These are phyloP conservation scores for Aspergillus floridensis DNA, from an alignment of 2,329 filamentous ascomycete species.

Conservation along the genomic window DNA sequence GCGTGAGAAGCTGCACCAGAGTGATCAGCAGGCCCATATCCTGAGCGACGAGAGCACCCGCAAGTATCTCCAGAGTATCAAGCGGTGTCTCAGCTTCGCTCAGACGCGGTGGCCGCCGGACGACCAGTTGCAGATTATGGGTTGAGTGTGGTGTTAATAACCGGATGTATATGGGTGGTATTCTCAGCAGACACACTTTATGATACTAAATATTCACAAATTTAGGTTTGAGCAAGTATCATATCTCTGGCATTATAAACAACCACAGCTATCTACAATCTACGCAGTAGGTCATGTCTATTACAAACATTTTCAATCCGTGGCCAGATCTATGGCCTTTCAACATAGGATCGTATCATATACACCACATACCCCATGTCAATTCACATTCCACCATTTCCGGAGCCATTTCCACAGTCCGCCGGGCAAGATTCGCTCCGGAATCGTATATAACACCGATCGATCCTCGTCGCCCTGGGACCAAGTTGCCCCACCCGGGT, in stretches of 20 bases:
- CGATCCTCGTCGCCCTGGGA: neutral
- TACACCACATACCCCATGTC: conserved; percentile 3
- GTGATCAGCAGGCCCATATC: conserved; percentile 78
- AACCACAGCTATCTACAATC: neutral
- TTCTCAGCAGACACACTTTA: neutral
- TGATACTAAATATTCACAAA: no score
- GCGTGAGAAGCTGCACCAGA: conserved; percentile 88
- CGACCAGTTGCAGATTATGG: conserved; percentile 93
- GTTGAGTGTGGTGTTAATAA: conserved; percentile 54
- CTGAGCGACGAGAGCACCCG: conserved; percentile 95
- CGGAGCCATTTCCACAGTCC: conserved; percentile 16
- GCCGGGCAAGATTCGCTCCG: conserved; percentile 1
- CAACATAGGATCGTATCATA: conserved; percentile 4
- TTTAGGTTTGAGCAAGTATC: neutral
- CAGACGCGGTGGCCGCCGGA: conserved; percentile 95
- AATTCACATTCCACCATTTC: conserved; percentile 12
- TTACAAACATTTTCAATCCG: neutral
- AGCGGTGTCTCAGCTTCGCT: conserved; percentile 91
- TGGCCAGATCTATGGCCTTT: neutral
- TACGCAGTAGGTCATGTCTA: neutral
- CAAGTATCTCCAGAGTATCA: conserved; percentile 97
- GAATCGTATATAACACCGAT: neutral
- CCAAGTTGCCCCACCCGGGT: neutral
- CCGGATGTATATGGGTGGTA: neutral
- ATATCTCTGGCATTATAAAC: neutral